These are phyloP conservation scores for Irpex rosettiformis DNA, from an alignment of 1,284 basidiomycete genomes.

Conservation along the genomic window DNA sequence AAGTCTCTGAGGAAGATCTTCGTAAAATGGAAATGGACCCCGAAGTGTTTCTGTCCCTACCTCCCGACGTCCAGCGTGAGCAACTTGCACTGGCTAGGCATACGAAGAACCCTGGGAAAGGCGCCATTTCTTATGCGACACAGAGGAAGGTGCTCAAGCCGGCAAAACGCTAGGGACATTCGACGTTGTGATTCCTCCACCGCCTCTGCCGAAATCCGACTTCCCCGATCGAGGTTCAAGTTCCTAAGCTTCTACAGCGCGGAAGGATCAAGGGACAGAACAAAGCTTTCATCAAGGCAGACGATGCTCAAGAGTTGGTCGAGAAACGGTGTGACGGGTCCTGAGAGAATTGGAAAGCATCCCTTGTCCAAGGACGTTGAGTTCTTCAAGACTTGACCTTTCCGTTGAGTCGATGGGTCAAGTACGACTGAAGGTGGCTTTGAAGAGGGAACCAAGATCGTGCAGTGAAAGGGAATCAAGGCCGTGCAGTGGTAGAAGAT, in stretches of 20 bases:
- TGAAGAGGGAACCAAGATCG: constrained; percentile 62
- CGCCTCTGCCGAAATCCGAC: constrained; percentile 50
- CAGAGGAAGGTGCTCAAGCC: constrained; percentile 48
- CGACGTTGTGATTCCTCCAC: constrained; percentile 31
- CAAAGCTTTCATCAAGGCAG: constrained; percentile 52
- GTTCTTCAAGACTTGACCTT: constrained; percentile 67
- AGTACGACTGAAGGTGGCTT: constrained; percentile 56
- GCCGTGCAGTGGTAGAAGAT: constrained; percentile 81
- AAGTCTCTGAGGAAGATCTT: constrained; percentile 46
- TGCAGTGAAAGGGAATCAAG: constrained; percentile 69
- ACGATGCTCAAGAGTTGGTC: constrained; percentile 67
- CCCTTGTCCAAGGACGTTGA: constrained; percentile 68
- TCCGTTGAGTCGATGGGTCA: constrained; percentile 54
- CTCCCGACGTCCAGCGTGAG: constrained; percentile 67
- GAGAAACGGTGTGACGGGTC: constrained; percentile 71
- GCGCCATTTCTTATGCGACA: neutral
- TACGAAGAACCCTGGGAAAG: constrained; percentile 34
- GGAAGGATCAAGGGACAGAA: constrained; percentile 50
- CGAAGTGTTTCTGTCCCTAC: constrained; percentile 63
- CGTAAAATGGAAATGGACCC: constrained; percentile 66
- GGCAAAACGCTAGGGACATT: constrained; percentile 26
- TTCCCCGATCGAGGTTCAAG: no score
- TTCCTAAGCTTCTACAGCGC: constrained; percentile 46
- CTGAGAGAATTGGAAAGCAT: constrained; percentile 48
- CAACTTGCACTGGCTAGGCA: constrained; percentile 59